Conservation (phyloP, 2,329 filamentous ascomycete genomes). For the Mariannaea sp. region DNA sequence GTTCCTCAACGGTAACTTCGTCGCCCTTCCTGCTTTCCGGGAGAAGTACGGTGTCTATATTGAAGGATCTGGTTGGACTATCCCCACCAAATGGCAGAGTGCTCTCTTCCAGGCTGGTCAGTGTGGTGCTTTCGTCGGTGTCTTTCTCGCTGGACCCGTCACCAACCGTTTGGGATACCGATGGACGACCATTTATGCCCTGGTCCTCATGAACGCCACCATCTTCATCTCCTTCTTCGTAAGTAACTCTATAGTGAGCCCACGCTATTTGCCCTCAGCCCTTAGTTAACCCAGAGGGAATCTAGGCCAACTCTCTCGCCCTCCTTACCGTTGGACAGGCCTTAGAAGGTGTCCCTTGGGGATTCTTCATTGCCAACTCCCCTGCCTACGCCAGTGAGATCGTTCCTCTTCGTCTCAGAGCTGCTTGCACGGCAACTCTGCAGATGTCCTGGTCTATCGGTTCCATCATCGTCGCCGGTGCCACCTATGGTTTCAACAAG, state of each 20-base stretch:
- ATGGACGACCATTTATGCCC: constrained; percentile 40
- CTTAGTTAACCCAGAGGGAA: background rate
- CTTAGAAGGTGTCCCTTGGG: constrained; percentile 63
- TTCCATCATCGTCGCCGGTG: constrained; percentile 60
- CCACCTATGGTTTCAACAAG: constrained; percentile 56
- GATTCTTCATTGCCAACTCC: constrained; percentile 64
- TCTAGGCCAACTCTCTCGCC: constrained; percentile 38
- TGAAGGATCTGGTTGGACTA: constrained; percentile 36
- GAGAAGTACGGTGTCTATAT: constrained; percentile 39
- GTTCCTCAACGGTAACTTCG: constrained; percentile 52
- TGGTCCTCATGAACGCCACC: constrained; percentile 45
- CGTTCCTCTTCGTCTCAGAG: constrained; percentile 59
- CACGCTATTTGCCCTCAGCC: rapidly evolving
- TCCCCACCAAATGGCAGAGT: constrained; percentile 47
- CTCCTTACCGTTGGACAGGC: constrained; percentile 56
- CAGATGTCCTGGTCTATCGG: constrained; percentile 69
- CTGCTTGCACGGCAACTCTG: constrained; percentile 59
- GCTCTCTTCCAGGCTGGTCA: constrained; percentile 42
- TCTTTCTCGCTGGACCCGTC: constrained; percentile 42
- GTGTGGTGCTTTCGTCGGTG: constrained; percentile 43
- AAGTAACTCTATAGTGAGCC: background rate
- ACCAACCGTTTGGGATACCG: constrained; percentile 43
- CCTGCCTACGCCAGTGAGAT: constrained; percentile 64
- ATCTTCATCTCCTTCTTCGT: constrained; percentile 58
- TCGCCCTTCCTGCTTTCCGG: constrained; percentile 46